Base-by-base conservation (phyloP, 371 early-diverging fungal genomes). In the Mortierella sp. region DNA sequence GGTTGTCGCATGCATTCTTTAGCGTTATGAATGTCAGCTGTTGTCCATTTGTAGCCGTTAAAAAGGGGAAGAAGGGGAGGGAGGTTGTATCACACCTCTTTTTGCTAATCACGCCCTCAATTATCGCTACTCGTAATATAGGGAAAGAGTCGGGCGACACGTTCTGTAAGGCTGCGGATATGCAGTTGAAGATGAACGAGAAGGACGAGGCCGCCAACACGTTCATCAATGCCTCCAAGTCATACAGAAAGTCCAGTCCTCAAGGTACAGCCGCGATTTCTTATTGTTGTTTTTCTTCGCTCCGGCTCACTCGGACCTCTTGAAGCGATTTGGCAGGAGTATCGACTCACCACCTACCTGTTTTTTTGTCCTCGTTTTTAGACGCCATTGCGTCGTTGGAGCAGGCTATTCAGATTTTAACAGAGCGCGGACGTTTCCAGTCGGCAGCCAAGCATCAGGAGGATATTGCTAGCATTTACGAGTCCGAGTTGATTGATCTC, bases 131-230 rank as follows among this genome's bases (percentile, higher is more conserved):
- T 52, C 47, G 31, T 29, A 58, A 24, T 43, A 22, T 83, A 95
- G 95, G 95, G 96, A 92, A 92, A 72, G 97, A 97, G 77, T 96
- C 98, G 26, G 98, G 98, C 55, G 95, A 97, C 70, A 94, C 97
- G 1, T 97, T 94, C 85, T 77, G 91, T 66, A 91, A 92, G 70
- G 95, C 96, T 41, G 98, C 97, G 0, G 91, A 93, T 50, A 89
- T 92, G 82, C 90, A 92, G 53, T 86, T 94, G 66, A 80, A 90
- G 72, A 79, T 90, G 48, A 85, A 88, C 37, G 97, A 96, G 79
- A 87, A 88, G 48, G 93, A 96, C 79, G 98, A 98, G 83, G 96
- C 97, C 0, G 91, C 97, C 2, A 89, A 92, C 45, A 88, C 92
- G 41, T 97, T 90, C 86, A 88, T 97, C 66, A 92, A 94, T 64